phyloP scores from a whole-genome alignment of 208 protist genomes.

The Giardia muris region DNA sequence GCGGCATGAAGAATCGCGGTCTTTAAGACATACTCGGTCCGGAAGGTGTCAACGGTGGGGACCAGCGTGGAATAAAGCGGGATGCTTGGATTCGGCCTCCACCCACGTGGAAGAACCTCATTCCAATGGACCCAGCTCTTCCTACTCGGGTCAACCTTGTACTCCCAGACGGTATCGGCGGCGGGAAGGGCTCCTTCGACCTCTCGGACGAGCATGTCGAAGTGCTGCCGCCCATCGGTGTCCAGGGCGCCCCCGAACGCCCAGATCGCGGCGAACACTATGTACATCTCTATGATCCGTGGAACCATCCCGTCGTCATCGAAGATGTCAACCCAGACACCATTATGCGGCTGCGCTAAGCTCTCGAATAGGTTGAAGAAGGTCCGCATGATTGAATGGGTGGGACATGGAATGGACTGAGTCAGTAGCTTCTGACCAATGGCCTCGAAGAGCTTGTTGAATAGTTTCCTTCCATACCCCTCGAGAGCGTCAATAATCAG shows the following conservation, averaged over 20 bases:
- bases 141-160: constrained; percentile 68
- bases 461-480: constrained; percentile 62
- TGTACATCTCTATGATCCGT: constrained; percentile 29
- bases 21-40: constrained; percentile 73
- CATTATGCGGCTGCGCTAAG: constrained; percentile 58
- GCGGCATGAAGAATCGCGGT: constrained; percentile 59
- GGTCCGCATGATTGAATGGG: constrained; percentile 63
- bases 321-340: constrained; percentile 39
- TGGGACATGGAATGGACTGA: constrained; percentile 65
- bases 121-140: constrained; percentile 72
- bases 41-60: constrained; percentile 83
- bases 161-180: constrained; percentile 85
- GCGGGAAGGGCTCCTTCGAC: constrained; percentile 74
- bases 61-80: constrained; percentile 80
- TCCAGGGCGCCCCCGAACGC: constrained; percentile 32
- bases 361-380: constrained; percentile 78
- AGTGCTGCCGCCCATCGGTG: not conserved
- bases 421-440: constrained; percentile 56
- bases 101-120: constrained; percentile 68
- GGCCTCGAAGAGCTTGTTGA: constrained; percentile 54
- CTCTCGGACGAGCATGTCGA: constrained; percentile 70
- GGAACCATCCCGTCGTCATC: not conserved
- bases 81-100: constrained; percentile 56
- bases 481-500: constrained; percentile 45
- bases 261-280: constrained; percentile 35